Evolutionary conservation across 2,329 filamentous ascomycete genomes (phyloP), one percentile per base, ranked within the genome.

Genomic region (Cladophialophora carrionii): DNA sequence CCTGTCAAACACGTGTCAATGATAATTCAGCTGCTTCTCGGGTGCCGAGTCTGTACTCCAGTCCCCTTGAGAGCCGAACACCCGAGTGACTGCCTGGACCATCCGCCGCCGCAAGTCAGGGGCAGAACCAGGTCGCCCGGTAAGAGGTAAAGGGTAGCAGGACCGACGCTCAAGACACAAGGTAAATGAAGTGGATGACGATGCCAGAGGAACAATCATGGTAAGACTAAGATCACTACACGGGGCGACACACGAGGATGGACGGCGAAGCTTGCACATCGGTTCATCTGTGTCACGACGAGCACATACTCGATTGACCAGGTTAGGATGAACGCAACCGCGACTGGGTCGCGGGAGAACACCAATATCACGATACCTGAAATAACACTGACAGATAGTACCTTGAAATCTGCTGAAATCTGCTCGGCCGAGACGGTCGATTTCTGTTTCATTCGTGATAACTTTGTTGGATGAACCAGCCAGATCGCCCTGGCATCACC

Each of bases 1-100:
- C 17, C 58, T 55, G 63, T 54, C 58, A 62, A 61, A 48, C 58
- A 53, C 59, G 32, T 62, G 63, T 41, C 26, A n/a, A 26, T 48
- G 1, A 54, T 26, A 8, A 31, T 43, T 51, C 9, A 12, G 53
- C 26, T 20, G 26, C 29, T 34, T 29, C n/a, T 20, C 34, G 29
- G 31, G n/a, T n/a, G 37, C 37, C 43, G 20, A 48, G 41, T 51
- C 41, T 51, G 43, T 51, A 10, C 43, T 20, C n/a, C 57, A 17
- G 22, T 20, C 9, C 3, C 7, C 7, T 17, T 17, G 24, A 34
- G 29, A 17, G 29, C 29, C 20, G 17, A 20, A n/a, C 12, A 29
- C 8, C 14, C 17, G 52, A 22, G 14, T 20, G 29, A 34, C 52
- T 54, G 4, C 52, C 52, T 54, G 8, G 10, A n/a, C 3, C n/a